Percentiles rank a stretch among this genome's conserved stretches.
phyloP scores from a whole-genome alignment of 441 rosid species.

The Macaranga tanarius region DNA sequence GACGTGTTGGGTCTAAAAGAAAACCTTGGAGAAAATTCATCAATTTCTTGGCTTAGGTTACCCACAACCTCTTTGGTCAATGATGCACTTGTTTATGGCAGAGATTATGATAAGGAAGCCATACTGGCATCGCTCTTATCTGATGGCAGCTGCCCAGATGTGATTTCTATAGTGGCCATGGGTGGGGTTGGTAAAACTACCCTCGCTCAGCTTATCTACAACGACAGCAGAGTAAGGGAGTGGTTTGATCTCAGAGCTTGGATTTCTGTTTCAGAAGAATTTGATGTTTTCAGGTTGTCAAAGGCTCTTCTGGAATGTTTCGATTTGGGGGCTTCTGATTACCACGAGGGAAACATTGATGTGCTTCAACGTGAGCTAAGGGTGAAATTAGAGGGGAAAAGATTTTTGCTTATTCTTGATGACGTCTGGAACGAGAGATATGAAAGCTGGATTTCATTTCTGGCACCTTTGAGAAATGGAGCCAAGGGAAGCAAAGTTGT shows the following conservation, averaged over 20 bases:
- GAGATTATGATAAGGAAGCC: slow-evolving; percentile 25
- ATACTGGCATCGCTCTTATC: slow-evolving; percentile 16
- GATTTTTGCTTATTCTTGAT: slow-evolving; percentile 35
- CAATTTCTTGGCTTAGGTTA: too few relatives aligned
- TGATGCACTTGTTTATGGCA: slow-evolving; percentile 22
- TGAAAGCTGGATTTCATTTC: slow-evolving; percentile 28
- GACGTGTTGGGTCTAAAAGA: slow-evolving; percentile 1
- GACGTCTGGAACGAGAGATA: slow-evolving; percentile 38
- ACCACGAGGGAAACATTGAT: background rate
- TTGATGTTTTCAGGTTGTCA: slow-evolving; percentile 14
- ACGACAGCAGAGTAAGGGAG: slow-evolving; percentile 10
- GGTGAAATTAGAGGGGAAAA: slow-evolving; percentile 13
- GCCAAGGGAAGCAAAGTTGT: slow-evolving; percentile 31
- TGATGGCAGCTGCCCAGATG: slow-evolving; percentile 6
- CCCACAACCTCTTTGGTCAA: slow-evolving; percentile 17
- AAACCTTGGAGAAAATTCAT: too few relatives aligned
- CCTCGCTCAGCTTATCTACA: slow-evolving; percentile 27
- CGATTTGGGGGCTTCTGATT: slow-evolving; percentile 7
- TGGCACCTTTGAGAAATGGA: slow-evolving; percentile 22
- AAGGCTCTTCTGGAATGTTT: slow-evolving; percentile 22
- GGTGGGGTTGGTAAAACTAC: slow-evolving; percentile 38
- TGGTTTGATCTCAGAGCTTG: slow-evolving; percentile 26
- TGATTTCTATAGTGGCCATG: slow-evolving; percentile 34
- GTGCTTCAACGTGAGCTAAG: slow-evolving; percentile 23
- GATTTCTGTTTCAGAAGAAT: slow-evolving; percentile 29